Evolutionary conservation across 140 eudicot species (phyloP).

Genomic region (Ambrosia hybrid): DNA sequence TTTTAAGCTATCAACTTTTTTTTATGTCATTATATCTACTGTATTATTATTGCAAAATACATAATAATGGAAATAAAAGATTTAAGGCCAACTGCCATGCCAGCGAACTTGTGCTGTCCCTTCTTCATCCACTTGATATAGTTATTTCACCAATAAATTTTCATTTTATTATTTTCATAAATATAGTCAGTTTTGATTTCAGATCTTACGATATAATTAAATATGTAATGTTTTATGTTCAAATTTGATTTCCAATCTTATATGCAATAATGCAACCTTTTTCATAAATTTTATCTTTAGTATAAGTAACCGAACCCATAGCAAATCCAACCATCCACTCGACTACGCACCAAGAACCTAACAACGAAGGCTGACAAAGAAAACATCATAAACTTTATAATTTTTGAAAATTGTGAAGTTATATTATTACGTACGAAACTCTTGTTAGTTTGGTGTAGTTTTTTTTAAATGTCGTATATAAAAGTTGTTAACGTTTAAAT

Average conservation of each 20-base stretch:
- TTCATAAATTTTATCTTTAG: neutral
- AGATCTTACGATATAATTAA: neutral
- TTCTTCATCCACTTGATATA: slow-evolving; percentile 20
- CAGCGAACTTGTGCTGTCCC: slow-evolving; percentile 31
- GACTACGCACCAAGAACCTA: neutral
- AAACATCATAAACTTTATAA: too few species aligned
- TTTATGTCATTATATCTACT: neutral
- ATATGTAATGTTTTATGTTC: neutral
- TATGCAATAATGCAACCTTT: neutral
- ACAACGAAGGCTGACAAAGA: too few species aligned
- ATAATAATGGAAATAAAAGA: slow-evolving; percentile 17
- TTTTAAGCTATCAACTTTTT: slow-evolving; percentile 2
- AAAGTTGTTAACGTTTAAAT: too few species aligned
- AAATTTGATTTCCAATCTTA: slow-evolving; percentile 10
- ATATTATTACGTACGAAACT: too few species aligned
- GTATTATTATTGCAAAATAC: slow-evolving; percentile 1
- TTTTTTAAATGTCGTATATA: too few species aligned
- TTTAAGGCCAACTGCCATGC: slow-evolving; percentile 39
- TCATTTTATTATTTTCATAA: slow-evolving; percentile 3
- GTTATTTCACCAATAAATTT: slow-evolving; percentile 12
- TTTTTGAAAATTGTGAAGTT: too few species aligned
- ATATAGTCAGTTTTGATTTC: slow-evolving; percentile 8
- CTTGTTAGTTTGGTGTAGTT: too few species aligned
- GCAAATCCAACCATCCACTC: neutral
- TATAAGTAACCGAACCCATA: neutral